Base-by-base conservation (phyloP, 2,329 filamentous ascomycete genomes). In the Cladorrhinum sp. region DNA sequence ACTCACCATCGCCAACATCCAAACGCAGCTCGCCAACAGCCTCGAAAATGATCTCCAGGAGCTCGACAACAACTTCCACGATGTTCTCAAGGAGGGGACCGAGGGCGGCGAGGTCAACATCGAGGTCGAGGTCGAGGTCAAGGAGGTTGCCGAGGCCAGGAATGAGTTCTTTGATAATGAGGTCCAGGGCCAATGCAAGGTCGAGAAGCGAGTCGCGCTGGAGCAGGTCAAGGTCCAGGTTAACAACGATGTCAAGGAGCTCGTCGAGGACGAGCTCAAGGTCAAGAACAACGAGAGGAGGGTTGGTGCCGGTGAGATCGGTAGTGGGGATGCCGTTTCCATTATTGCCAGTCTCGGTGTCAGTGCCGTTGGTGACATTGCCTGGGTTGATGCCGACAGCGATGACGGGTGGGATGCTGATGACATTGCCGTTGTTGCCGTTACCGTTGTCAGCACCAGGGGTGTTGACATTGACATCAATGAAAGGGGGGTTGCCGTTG, bases 141-240 rank as follows among this genome's bases (percentile, higher is more conserved):
- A 57, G 39, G n/a, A 66, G 60, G 26, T 48, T 62, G 18, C 59
- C 24, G 51, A 65, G 62, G 5, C 16, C 21, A 18, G 54, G 57
- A 46, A 51, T 24, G 7, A 54, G 48, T n/a, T 33, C 51, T 28
- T 56, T 52, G 3, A 55, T 26, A 7, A 64, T 60, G 36, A 61
- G 42, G 42, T 55, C 14, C 39, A 66, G 60, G 51, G 62, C 51
- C 23, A 36, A 30, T 28, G 61, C 26, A 42, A 66, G 62, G 50
- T 54, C 50, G 39, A 58, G 50, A 26, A 64, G 12, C 46, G 52
- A 53, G 58, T 64, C 59, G 58, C 59, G 10, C 2, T 62, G 18
- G 42, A 46, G 42, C 3, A 46, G 42, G 42, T 46, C 42, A 16
- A 46, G 14, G 2, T 46, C 42, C 3, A 20, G 16, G 42, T 46